Conservation (phyloP, 1,139 yeast species). For the Suhomyces choctaworum region DNA sequence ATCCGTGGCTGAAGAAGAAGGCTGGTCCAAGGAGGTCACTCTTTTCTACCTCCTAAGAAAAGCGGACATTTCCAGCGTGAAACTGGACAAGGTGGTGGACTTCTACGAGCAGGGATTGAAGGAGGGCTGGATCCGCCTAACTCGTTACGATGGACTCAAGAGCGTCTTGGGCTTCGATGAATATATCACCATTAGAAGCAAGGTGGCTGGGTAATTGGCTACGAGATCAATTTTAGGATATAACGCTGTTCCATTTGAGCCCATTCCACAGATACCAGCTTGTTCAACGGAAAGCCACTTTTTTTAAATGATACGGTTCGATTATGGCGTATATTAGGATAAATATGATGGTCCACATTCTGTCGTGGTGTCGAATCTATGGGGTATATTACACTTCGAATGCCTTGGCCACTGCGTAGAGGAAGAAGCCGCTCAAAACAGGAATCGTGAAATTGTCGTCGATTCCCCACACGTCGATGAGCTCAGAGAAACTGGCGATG, state of each 20-base stretch:
- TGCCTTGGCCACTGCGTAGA: constrained; percentile 45
- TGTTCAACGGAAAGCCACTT: too few species aligned
- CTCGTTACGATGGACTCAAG: constrained; percentile 43
- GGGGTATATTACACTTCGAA: constrained; percentile 11
- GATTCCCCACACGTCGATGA: constrained; percentile 66
- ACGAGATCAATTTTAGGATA: too few species aligned
- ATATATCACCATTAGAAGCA: too few species aligned
- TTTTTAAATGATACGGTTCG: too few species aligned
- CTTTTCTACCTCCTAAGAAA: constrained; percentile 68
- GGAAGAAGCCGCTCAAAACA: constrained; percentile 67
- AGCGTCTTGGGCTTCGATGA: constrained; percentile 28
- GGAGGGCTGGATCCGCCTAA: constrained; percentile 39
- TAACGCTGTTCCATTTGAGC: too few species aligned
- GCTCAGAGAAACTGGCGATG: constrained; percentile 84
- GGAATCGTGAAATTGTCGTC: constrained; percentile 97
- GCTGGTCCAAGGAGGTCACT: constrained; percentile 77
- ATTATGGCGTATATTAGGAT: too few species aligned
- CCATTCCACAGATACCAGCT: too few species aligned
- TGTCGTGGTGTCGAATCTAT: too few species aligned
- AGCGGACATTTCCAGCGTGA: constrained; percentile 47
- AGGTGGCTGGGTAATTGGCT: too few species aligned
- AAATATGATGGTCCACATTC: too few species aligned
- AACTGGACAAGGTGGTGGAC: constrained; percentile 18
- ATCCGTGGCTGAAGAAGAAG: constrained; percentile 85
- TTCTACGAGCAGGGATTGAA: constrained; percentile 34